These are phyloP conservation scores for Hysterium pulicare DNA, from an alignment of 2,329 filamentous ascomycete genomes.

Conservation along the genomic window DNA sequence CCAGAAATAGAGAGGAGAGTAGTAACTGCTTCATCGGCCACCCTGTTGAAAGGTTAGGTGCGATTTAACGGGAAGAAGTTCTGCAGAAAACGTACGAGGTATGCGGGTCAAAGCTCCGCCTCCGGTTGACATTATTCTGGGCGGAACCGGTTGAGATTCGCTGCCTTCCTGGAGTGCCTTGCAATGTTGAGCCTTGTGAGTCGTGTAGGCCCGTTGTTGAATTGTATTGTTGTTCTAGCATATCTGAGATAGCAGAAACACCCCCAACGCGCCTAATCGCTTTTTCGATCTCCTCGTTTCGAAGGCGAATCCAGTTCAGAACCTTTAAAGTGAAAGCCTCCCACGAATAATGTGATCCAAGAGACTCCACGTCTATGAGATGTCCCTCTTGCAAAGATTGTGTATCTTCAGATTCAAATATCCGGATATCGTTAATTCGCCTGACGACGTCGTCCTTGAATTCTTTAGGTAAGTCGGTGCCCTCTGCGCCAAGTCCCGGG, in stretches of 20 bases:
- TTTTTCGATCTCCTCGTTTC: constrained; percentile 44
- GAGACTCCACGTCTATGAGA: constrained; percentile 40
- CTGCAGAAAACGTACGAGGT: constrained; percentile 7
- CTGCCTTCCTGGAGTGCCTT: constrained; percentile 20
- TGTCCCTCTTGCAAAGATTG: constrained; percentile 26
- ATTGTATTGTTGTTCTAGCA: constrained; percentile 1
- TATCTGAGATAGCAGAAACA: constrained; percentile 24
- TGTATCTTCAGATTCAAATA: constrained; percentile 30
- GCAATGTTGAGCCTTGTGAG: constrained; percentile 2
- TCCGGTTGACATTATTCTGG: constrained; percentile 19
- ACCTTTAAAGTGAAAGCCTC: constrained; percentile 43
- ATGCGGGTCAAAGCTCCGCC: constrained; percentile 28
- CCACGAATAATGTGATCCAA: constrained; percentile 52
- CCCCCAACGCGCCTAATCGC: constrained; percentile 44
- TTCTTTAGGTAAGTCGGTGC: constrained; percentile 28
- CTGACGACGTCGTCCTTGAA: constrained; percentile 35
- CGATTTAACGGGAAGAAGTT: too few relatives aligned
- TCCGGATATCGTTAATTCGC: constrained; percentile 38
- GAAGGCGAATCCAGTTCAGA: constrained; percentile 46
- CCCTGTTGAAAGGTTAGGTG: background rate
- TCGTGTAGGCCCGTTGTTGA: background rate
- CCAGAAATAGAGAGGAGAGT: too few relatives aligned
- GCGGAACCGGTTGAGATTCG: constrained; percentile 22
- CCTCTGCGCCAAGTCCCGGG: constrained; percentile 34
- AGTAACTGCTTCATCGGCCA: background rate